Evolutionary conservation across 1,284 basidiomycete genomes (phyloP).

Genomic region (Serendipita sp.): DNA sequence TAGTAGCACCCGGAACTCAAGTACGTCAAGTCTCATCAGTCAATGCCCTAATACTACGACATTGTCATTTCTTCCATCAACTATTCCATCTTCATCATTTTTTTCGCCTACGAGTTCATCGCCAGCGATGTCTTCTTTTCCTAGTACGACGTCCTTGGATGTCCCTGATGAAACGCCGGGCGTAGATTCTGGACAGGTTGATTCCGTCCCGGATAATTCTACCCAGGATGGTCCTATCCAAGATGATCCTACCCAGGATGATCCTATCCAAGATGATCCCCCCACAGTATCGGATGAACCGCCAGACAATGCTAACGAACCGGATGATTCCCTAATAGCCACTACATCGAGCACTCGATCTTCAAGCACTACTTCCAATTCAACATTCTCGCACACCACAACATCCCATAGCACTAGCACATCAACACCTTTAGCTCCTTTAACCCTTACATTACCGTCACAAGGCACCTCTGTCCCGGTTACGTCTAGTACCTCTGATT

Average conservation of each 20-base stretch:
- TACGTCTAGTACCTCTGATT: neutral
- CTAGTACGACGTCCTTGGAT: neutral
- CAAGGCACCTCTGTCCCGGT: neutral
- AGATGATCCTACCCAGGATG: too few species aligned
- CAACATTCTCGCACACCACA: neutral
- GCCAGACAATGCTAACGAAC: neutral
- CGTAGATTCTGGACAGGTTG: too few species aligned
- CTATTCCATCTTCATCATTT: neutral
- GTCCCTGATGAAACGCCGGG: neutral
- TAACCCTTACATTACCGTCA: neutral
- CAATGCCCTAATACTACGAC: neutral
- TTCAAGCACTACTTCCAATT: neutral
- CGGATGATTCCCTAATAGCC: neutral
- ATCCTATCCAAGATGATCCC: too few species aligned
- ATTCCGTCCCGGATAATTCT: too few species aligned
- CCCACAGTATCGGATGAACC: too few species aligned
- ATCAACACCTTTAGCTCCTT: neutral
- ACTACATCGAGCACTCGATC: neutral
- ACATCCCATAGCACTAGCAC: neutral
- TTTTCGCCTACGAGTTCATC: neutral
- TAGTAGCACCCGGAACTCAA: neutral
- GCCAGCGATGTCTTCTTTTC: neutral
- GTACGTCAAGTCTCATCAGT: conserved; percentile 1
- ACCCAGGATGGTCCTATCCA: too few species aligned
- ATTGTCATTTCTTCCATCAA: neutral